These are phyloP conservation scores for Phytophthora macrochlamydospora DNA, from an alignment of 352 stramenopile species.

Conservation along the genomic window DNA sequence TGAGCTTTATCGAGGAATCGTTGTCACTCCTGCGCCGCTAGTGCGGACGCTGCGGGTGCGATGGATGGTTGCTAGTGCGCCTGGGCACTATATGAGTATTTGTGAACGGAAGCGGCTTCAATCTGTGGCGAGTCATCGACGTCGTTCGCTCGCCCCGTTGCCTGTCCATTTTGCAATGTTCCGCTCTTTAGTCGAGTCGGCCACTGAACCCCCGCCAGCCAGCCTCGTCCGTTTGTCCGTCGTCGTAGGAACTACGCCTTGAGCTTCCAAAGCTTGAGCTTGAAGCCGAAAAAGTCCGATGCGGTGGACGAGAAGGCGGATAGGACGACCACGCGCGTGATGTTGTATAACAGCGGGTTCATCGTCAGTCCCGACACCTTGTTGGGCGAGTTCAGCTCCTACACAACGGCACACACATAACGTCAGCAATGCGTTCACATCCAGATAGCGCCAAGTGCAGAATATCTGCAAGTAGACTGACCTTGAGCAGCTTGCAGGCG, in stretches of 20 bases:
- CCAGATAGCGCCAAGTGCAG: background rate
- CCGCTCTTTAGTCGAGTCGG: slow-evolving; percentile 1
- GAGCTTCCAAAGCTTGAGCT: slow-evolving; percentile 92
- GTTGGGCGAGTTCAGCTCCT: slow-evolving; percentile 91
- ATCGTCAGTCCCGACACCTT: slow-evolving; percentile 91
- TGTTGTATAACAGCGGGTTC: slow-evolving; percentile 91
- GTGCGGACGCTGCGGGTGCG: background rate
- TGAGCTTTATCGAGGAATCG: slow-evolving; percentile 16
- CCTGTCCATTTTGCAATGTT: slow-evolving; percentile 25
- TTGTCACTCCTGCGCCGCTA: slow-evolving; percentile 6
- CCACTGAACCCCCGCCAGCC: background rate
- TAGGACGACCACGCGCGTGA: slow-evolving; percentile 89
- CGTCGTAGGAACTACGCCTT: slow-evolving; percentile 53
- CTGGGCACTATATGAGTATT: slow-evolving; percentile 10
- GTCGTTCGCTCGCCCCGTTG: slow-evolving; percentile 21
- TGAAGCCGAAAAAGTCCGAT: slow-evolving; percentile 92
- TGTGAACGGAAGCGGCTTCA: slow-evolving; percentile 24
- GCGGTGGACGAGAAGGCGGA: slow-evolving; percentile 90
- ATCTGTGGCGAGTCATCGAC: slow-evolving; percentile 11
- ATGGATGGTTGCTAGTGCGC: slow-evolving; percentile 3
- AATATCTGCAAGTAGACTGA: slow-evolving; percentile 13
- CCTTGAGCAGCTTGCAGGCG: slow-evolving; percentile 90
- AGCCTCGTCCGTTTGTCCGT: slow-evolving; percentile 7
- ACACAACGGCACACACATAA: slow-evolving; percentile 4
- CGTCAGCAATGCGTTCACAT: slow-evolving; percentile 18